phyloP scores from a whole-genome alignment of 73 alveolate genomes.

The Breviolum minutum region DNA sequence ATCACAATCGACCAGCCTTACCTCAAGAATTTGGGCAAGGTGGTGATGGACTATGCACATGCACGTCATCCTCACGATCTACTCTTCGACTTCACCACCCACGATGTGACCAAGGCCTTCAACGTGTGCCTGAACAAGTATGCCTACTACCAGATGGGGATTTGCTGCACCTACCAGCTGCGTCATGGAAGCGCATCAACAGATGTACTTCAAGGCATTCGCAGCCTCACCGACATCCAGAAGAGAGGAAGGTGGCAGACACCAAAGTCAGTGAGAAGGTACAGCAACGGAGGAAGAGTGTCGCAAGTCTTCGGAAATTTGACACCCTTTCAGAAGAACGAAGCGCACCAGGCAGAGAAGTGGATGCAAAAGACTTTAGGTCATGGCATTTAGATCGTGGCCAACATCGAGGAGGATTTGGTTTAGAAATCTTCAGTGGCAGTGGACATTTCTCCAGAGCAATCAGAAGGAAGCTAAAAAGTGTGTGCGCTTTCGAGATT shows the following conservation, averaged over 20 bases:
- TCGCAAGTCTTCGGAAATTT: background rate
- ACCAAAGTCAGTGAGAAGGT: background rate
- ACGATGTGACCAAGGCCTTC: background rate
- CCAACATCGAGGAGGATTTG: background rate
- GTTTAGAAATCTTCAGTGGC: conserved; percentile 5
- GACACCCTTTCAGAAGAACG: background rate
- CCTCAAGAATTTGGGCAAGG: conserved; percentile 11
- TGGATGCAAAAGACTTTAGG: background rate
- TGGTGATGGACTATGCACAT: background rate
- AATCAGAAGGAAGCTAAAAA: background rate
- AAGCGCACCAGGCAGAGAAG: background rate
- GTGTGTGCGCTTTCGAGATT: background rate
- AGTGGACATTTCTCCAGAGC: conserved; percentile 10
- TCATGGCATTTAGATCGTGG: background rate
- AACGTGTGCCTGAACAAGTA: no score
- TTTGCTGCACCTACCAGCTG: conserved; percentile 12
- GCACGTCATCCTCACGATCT: background rate
- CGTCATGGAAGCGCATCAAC: conserved; percentile 33
- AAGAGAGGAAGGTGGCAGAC: conserved; percentile 50
- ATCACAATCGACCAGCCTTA: conserved; percentile 22
- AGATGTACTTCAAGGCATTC: background rate
- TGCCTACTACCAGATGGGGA: background rate
- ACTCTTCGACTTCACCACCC: background rate
- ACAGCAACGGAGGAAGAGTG: conserved; percentile 43
- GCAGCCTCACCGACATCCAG: background rate